Evolutionary conservation across 192 early-diverging fungal genomes (phyloP), one percentile per base, ranked within the genome.

Genomic region (Entomortierella chlamydospora): DNA sequence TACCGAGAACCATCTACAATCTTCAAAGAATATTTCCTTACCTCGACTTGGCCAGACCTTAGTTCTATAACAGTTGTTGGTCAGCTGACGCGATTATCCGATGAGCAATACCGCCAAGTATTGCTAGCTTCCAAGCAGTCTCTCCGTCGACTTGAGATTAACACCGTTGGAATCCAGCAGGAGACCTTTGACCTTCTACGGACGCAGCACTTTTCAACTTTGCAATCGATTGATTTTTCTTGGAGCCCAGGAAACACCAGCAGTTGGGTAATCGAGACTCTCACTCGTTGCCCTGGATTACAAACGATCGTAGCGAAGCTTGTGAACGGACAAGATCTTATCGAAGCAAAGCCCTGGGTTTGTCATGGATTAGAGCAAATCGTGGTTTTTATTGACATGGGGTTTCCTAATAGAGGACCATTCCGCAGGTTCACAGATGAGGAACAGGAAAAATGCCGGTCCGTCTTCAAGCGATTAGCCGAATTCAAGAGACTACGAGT

Each of bases 341-440:
- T 53, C 17, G 34, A 39, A n/a, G 15, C 29, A 2, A 34, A 31
- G 25, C 68, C 68, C 4, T 70, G 57, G 57, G 50, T 60, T 18
- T 70, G 68, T 30, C 31, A 18, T 4, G 58, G 68, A 18, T 37
- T 70, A 1, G 25, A 43, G 13, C 33, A 28, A 41, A 11, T 70
- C 13, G 50, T 29, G 7, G 47, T 70, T 0, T 51, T 53, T 15
- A 70, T 70, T 29, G 50, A 70, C 12, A 70, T 61, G 68, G 57
- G 29, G 11, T 61, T 61, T 42, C 33, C 33, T 17, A 17, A 61
- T 28, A 17, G 31, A 8, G 60, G 5, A 23, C 7, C n/a, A 9
- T 17, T 26, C 23, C 50, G 51, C 4, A 53, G 28, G 25, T 26
- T 64, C 30, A 41, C 49, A 9, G 23, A n/a, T 11, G 51, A 54